Evolutionary conservation across 2,329 filamentous ascomycete genomes (phyloP).

Genomic region (Malbranchea cinnamomea): DNA sequence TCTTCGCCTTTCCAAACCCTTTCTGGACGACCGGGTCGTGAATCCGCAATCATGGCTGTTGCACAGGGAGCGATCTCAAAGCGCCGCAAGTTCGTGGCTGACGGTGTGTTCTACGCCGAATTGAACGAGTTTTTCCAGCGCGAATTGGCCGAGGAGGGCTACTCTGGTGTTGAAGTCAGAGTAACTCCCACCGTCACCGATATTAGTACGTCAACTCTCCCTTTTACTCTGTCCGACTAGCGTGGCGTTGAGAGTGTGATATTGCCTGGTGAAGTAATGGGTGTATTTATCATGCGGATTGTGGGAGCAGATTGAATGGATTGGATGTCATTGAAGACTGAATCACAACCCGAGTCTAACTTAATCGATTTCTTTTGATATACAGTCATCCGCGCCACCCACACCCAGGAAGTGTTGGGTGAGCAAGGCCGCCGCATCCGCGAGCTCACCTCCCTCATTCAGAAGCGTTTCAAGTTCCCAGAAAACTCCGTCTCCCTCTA

Average conservation of each 20-base stretch:
- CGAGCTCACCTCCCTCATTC: constrained; percentile 99
- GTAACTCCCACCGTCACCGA: constrained; percentile 99
- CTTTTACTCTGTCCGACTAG: constrained; percentile 7
- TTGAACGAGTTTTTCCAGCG: constrained; percentile 99
- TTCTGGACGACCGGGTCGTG: constrained; percentile 5
- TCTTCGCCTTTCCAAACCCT: constrained; percentile 3
- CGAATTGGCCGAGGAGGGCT: constrained; percentile 98
- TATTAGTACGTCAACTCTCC: constrained; percentile 50
- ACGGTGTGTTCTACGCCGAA: constrained; percentile 99
- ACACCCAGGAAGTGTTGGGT: constrained; percentile 99
- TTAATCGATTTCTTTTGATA: too few species aligned
- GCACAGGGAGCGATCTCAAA: constrained; percentile 38
- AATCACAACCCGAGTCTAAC: constrained; percentile 1
- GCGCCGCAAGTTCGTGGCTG: constrained; percentile 64
- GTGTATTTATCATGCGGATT: neutral
- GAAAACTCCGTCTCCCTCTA: constrained; percentile 99
- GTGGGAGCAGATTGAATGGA: neutral
- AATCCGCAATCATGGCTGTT: constrained; percentile 34
- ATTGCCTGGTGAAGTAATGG: constrained; percentile 1
- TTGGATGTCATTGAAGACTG: neutral
- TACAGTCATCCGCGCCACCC: constrained; percentile 97
- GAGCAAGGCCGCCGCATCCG: constrained; percentile 99
- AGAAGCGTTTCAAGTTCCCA: constrained; percentile 99
- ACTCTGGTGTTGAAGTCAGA: constrained; percentile 99
- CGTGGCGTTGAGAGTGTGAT: constrained; percentile 7